These are phyloP conservation scores for Microbotryum lychnidis-dioicae DNA, from an alignment of 1,284 basidiomycete species.

Conservation along the genomic window DNA sequence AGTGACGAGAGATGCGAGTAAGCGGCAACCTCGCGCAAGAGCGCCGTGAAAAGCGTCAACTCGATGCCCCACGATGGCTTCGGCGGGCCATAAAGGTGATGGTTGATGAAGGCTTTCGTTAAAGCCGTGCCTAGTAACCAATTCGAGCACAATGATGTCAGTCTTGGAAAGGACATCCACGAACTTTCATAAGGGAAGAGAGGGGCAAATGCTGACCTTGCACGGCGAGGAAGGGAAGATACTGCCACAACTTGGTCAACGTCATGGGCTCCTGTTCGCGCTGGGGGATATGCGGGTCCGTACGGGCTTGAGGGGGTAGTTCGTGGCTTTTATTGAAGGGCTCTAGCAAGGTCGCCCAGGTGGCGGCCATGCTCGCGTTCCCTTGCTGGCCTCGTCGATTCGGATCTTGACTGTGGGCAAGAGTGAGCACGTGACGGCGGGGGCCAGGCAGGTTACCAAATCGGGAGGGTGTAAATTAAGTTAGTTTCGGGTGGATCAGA, in stretches of 20 bases:
- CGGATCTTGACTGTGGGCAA: no score
- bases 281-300: slow-evolving; percentile 22
- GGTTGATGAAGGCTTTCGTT: slow-evolving; percentile 57
- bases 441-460: no score
- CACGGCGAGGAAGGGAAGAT: slow-evolving; percentile 31
- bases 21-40: slow-evolving; percentile 75
- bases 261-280: slow-evolving; percentile 18
- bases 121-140: slow-evolving; percentile 55
- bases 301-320: slow-evolving; percentile 21
- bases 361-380: slow-evolving; percentile 1
- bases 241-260: slow-evolving; percentile 27
- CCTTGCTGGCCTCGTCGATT: no score
- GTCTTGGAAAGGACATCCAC: not conserved
- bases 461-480: no score
- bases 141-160: slow-evolving; percentile 5
- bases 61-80: slow-evolving; percentile 81
- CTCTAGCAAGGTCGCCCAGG: slow-evolving; percentile 20
- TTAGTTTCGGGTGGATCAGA: no score
- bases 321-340: slow-evolving; percentile 13
- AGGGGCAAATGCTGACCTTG: slow-evolving; percentile 29
- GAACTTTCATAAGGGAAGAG: not conserved
- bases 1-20: slow-evolving; percentile 83
- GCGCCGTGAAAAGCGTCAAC: slow-evolving; percentile 49
- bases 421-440: no score
- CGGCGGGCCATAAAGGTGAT: slow-evolving; percentile 70